Conservation (phyloP, 164 flowering plant species). For the Cinnamomum micranthum region DNA sequence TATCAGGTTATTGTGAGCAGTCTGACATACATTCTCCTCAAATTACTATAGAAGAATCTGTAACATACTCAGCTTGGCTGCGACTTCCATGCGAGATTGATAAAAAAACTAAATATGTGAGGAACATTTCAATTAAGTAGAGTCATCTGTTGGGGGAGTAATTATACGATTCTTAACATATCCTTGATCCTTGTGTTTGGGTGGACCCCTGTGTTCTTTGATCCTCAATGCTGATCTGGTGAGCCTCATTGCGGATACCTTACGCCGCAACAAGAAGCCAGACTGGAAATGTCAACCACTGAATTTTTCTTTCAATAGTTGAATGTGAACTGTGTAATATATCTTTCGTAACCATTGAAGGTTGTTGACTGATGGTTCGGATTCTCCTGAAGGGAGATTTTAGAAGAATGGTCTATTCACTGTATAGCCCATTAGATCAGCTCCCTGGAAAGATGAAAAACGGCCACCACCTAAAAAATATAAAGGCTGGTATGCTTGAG, state of each 20-base stretch:
- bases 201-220: not conserved
- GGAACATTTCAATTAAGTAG: constrained; percentile 9
- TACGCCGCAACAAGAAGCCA: not conserved
- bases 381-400: not conserved
- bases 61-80: constrained; percentile 73
- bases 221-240: not conserved
- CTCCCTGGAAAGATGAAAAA: not conserved
- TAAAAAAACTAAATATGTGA: constrained; percentile 48
- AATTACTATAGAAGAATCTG: constrained; percentile 72
- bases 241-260: not conserved
- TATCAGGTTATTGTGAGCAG: constrained; percentile 87
- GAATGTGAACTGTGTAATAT: not conserved
- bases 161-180: not conserved
- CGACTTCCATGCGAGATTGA: constrained; percentile 53
- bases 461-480: too few relatives aligned
- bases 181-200: not conserved
- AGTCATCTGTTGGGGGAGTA: not conserved
- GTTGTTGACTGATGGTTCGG: not conserved
- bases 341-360: not conserved
- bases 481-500: not conserved
- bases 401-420: not conserved
- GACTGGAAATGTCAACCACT: not conserved
- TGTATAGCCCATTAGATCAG: not conserved
- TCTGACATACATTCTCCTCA: constrained; percentile 76
- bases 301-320: not conserved